These are phyloP conservation scores for Fusarium sp. DNA, from an alignment of 2,329 filamentous ascomycete species.

Conservation along the genomic window DNA sequence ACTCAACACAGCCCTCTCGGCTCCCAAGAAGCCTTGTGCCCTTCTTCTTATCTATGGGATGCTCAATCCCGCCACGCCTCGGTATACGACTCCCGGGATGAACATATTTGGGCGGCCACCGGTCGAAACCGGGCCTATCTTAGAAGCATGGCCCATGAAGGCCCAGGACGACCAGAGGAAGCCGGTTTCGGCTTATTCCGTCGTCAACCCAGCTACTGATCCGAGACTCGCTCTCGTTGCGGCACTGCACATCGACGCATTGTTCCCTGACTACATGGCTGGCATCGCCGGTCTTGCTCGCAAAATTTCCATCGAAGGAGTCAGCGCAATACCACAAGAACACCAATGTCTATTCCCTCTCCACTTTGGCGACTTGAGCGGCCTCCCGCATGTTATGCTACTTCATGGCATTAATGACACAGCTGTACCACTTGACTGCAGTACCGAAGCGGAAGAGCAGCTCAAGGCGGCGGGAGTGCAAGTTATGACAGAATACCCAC, in stretches of 20 bases:
- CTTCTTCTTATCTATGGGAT: constrained; percentile 35
- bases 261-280: constrained; percentile 41
- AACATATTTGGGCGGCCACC: constrained; percentile 24
- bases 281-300: constrained; percentile 18
- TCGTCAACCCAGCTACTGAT: background rate
- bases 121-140: constrained; percentile 12
- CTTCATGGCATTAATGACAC: constrained; percentile 38
- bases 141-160: constrained; percentile 18
- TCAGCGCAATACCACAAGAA: constrained; percentile 18
- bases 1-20: constrained; percentile 13
- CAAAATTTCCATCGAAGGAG: constrained; percentile 17
- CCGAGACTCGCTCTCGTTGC: constrained; percentile 8
- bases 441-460: constrained; percentile 32
- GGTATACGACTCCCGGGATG: constrained; percentile 29
- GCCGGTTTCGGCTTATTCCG: constrained; percentile 16
- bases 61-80: constrained; percentile 11
- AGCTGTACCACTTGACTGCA: constrained; percentile 32
- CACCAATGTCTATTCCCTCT: constrained; percentile 32
- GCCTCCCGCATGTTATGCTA: constrained; percentile 27
- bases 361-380: constrained; percentile 7
- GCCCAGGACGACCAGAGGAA: constrained; percentile 11
- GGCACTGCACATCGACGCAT: constrained; percentile 34
- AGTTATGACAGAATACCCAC: constrained; percentile 26
- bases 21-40: constrained; percentile 8
- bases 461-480: constrained; percentile 17